These are phyloP conservation scores for Leccinum olivaceoglutinosum DNA, from an alignment of 1,284 basidiomycete genomes.

Conservation along the genomic window DNA sequence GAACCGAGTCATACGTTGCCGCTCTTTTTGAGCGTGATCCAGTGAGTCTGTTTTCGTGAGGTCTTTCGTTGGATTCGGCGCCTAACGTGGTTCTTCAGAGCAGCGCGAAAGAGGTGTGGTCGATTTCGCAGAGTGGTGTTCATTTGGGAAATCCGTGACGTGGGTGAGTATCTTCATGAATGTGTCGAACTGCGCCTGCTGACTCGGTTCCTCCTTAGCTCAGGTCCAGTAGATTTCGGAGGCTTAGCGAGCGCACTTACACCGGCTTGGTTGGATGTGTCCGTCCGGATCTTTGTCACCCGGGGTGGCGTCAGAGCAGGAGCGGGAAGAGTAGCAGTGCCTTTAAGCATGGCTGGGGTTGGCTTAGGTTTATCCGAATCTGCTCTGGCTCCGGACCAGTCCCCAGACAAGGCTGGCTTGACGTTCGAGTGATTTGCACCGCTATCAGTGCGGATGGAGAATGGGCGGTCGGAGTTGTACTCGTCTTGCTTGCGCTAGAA, in stretches of 20 bases:
- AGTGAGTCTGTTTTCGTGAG: conserved; percentile 24
- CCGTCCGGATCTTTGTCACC: conserved; percentile 33
- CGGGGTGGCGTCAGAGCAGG: conserved; percentile 4
- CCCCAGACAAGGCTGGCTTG: conserved; percentile 11
- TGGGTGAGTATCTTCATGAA: conserved; percentile 22
- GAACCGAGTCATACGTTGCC: conserved; percentile 24
- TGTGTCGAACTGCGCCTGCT: neutral
- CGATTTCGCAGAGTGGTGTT: conserved; percentile 30
- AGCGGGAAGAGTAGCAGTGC: neutral
- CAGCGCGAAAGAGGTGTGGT: conserved; percentile 18
- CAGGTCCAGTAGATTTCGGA: conserved; percentile 33
- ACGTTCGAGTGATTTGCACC: conserved; percentile 6
- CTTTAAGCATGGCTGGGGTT: neutral
- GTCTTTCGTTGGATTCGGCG: neutral
- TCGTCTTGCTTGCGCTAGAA: conserved; percentile 34
- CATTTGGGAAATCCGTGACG: conserved; percentile 36
- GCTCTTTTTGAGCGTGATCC: conserved; percentile 33
- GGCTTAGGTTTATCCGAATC: neutral
- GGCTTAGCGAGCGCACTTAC: conserved; percentile 18
- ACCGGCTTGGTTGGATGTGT: conserved; percentile 24
- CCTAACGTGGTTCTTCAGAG: conserved; percentile 15
- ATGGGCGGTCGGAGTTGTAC: conserved; percentile 17
- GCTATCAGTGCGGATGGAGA: conserved; percentile 15
- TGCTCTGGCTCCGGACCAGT: conserved; percentile 10
- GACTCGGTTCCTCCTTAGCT: conserved; percentile 9